These are phyloP conservation scores for Diaporthe vaccinii DNA, from an alignment of 2,329 filamentous ascomycete genomes.

Conservation along the genomic window DNA sequence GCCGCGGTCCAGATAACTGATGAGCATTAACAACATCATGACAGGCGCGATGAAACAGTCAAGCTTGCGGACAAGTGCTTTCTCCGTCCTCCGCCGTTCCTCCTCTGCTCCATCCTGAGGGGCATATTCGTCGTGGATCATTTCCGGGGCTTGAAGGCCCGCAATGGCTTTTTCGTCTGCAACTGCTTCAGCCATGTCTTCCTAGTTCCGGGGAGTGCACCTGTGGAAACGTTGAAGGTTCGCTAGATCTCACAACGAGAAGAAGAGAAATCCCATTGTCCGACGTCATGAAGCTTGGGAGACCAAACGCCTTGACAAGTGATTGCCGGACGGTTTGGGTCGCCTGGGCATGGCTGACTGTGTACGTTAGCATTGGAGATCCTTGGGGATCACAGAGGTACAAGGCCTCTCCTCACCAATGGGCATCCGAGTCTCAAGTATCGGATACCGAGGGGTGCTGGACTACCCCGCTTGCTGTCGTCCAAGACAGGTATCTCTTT, in stretches of 20 bases:
- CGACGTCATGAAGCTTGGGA: neutral
- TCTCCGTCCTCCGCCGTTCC: constrained; percentile 32
- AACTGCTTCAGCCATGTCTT: neutral
- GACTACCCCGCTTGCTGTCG: constrained; percentile 9
- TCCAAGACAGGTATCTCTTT: neutral
- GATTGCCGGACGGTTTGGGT: neutral
- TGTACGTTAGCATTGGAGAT: constrained; percentile 19
- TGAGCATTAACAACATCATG: constrained; percentile 41
- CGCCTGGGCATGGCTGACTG: constrained; percentile 12
- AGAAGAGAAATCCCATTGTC: neutral
- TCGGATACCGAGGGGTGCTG: neutral
- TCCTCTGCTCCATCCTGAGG: neutral
- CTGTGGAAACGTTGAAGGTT: no score
- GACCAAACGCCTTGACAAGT: neutral
- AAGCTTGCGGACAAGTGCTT: constrained; percentile 36
- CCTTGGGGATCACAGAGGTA: neutral
- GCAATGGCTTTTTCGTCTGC: neutral
- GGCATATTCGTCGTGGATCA: neutral
- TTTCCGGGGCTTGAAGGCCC: neutral
- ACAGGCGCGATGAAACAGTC: constrained; percentile 40
- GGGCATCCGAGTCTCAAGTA: neutral
- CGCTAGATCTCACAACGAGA: neutral
- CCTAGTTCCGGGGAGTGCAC: neutral
- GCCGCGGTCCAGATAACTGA: constrained; percentile 46
- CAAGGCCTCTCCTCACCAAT: neutral